Conservation (phyloP, 2,329 filamentous ascomycete genomes). For the Aspergillus sp. region DNA sequence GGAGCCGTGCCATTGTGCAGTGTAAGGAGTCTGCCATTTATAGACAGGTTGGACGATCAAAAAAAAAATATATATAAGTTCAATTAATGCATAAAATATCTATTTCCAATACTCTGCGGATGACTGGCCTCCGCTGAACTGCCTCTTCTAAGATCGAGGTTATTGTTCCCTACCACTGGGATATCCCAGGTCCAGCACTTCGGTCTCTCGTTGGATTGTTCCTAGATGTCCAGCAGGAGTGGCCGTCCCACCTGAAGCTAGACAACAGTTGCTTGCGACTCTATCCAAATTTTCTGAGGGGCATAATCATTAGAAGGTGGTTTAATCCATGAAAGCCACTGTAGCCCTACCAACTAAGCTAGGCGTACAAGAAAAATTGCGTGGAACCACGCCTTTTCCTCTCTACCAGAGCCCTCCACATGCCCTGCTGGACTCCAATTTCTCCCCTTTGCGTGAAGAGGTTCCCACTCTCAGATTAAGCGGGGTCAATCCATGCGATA, state of each 20-base stretch:
- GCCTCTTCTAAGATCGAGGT: background rate
- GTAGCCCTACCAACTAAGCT: background rate
- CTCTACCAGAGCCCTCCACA: background rate
- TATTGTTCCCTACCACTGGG: background rate
- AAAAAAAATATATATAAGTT: background rate
- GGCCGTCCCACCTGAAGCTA: background rate
- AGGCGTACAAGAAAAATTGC: background rate
- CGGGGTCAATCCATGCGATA: background rate
- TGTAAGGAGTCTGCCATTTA: background rate
- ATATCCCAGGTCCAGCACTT: background rate
- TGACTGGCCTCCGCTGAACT: background rate
- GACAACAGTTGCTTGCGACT: background rate
- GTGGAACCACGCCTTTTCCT: background rate
- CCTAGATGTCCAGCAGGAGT: background rate
- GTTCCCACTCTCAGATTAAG: background rate
- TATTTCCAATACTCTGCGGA: background rate
- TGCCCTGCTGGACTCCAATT: background rate
- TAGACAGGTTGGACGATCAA: background rate
- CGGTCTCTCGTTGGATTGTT: background rate
- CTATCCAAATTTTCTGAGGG: background rate
- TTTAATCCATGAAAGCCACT: background rate
- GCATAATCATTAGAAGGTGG: background rate
- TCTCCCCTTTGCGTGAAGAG: background rate
- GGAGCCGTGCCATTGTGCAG: background rate
- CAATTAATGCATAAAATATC: background rate